Evolutionary conservation across 1,139 yeast genomes (phyloP).

Genomic region (Hyphopichia buzzinii): DNA sequence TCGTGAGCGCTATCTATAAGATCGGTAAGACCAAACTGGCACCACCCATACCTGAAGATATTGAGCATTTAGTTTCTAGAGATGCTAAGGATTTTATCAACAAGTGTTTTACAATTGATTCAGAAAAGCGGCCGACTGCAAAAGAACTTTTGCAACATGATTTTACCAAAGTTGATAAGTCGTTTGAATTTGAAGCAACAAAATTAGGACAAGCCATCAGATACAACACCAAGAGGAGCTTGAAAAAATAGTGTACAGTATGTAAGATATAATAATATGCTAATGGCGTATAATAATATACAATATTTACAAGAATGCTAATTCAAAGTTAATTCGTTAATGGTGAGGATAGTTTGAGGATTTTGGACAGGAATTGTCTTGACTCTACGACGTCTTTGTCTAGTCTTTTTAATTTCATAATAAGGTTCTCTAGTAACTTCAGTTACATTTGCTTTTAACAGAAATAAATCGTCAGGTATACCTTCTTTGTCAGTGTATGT

Average conservation of each 20-base stretch:
- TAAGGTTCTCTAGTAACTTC: slow-evolving; percentile 87
- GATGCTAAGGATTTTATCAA: slow-evolving; percentile 72
- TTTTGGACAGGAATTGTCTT: slow-evolving; percentile 80
- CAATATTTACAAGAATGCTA: slow-evolving; percentile 9
- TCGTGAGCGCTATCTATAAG: slow-evolving; percentile 73
- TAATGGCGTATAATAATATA: slow-evolving; percentile 4
- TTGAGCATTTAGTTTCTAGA: slow-evolving; percentile 57
- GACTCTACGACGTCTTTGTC: slow-evolving; percentile 80
- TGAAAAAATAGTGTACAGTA: slow-evolving; percentile 1
- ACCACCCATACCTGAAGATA: slow-evolving; percentile 94
- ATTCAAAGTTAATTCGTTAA: slow-evolving; percentile 63
- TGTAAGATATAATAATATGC: slow-evolving; percentile 5
- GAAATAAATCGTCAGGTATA: slow-evolving; percentile 41
- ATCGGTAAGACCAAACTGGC: slow-evolving; percentile 75
- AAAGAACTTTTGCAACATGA: slow-evolving; percentile 58
- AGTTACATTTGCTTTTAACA: slow-evolving; percentile 72
- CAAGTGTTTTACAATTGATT: slow-evolving; percentile 77
- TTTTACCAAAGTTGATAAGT: slow-evolving; percentile 50
- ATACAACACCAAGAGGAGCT: slow-evolving; percentile 27
- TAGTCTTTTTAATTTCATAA: slow-evolving; percentile 55
- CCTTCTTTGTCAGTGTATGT: slow-evolving; percentile 48
- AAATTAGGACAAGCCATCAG: slow-evolving; percentile 52
- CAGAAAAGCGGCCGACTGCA: slow-evolving; percentile 88
- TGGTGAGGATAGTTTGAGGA: slow-evolving; percentile 75
- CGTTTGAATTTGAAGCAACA: slow-evolving; percentile 63